A percentile compares a stretch with the other conserved stretches of the same genome.
These are phyloP conservation scores for Obelidium mucronatum DNA, from an alignment of 192 early-diverging fungal genomes.

Conservation along the genomic window DNA sequence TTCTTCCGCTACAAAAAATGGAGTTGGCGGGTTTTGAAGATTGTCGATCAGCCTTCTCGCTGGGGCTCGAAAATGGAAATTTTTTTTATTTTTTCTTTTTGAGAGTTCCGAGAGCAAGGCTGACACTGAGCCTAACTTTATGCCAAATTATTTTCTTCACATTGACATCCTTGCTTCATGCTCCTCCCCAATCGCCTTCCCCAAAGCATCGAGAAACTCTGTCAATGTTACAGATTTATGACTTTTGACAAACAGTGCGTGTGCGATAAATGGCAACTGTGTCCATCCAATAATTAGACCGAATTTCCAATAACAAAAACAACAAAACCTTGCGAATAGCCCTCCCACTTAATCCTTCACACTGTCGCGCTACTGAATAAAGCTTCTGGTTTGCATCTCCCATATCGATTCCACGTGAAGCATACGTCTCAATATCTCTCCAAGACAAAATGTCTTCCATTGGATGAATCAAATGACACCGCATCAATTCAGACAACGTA, in stretches of 20 bases:
- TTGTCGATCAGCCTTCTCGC: too few species aligned
- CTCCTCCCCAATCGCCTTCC: constrained; percentile 18
- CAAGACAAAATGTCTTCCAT: constrained; percentile 49
- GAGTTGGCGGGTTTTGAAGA: too few species aligned
- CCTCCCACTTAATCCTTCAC: constrained; percentile 42
- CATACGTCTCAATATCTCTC: constrained; percentile 46
- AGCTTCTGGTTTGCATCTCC: constrained; percentile 39
- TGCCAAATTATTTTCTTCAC: constrained; percentile 7
- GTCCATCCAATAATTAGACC: neutral
- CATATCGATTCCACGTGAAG: neutral
- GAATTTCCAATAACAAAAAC: neutral
- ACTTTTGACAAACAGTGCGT: constrained; percentile 53
- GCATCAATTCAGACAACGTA: constrained; percentile 61
- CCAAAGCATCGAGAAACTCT: constrained; percentile 32
- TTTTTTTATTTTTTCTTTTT: too few species aligned
- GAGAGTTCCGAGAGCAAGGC: too few species aligned
- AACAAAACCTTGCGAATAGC: constrained; percentile 35
- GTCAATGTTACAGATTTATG: neutral
- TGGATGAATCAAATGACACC: constrained; percentile 50
- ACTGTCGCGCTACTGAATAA: constrained; percentile 45
- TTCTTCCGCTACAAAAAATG: too few species aligned
- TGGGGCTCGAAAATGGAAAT: too few species aligned
- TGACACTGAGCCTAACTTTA: too few species aligned
- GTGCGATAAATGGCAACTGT: constrained; percentile 64
- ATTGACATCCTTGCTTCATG: constrained; percentile 2